Evolutionary conservation across 768 basidiomycete species (phyloP).

Genomic region (Hygrophorus russula): DNA sequence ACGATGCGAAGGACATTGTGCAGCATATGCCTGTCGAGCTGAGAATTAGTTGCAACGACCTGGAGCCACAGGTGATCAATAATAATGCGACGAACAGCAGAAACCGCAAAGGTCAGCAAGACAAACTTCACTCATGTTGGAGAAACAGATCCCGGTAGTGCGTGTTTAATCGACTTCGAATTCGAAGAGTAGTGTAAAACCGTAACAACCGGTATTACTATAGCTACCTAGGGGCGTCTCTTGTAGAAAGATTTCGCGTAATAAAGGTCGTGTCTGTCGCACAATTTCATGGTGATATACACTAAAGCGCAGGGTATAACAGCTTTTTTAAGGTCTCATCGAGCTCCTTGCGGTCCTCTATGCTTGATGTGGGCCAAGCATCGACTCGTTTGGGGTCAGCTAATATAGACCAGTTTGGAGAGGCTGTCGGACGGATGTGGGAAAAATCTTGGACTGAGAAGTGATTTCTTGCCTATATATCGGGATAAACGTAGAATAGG

Average conservation of each 20-base stretch:
- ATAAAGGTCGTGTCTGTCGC: too few relatives aligned
- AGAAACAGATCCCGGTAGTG: too few relatives aligned
- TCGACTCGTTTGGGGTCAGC: constrained; percentile 9
- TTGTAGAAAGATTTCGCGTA: too few relatives aligned
- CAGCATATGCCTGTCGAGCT: constrained; percentile 1
- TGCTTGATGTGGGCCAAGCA: constrained; percentile 13
- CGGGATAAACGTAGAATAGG: background rate
- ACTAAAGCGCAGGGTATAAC: too few relatives aligned
- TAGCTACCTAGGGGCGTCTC: too few relatives aligned
- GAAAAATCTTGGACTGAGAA: constrained; percentile 74
- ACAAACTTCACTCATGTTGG: background rate
- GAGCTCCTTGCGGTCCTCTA: constrained; percentile 9
- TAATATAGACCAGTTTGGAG: constrained; percentile 61
- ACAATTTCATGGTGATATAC: too few relatives aligned
- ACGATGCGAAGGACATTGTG: background rate
- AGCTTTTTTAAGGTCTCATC: constrained; percentile 4
- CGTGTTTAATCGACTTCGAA: too few relatives aligned
- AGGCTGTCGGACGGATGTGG: constrained; percentile 64
- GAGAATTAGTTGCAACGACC: constrained; percentile 1
- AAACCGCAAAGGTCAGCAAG: background rate
- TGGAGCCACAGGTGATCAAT: too few relatives aligned
- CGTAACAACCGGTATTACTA: too few relatives aligned
- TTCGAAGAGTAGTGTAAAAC: background rate
- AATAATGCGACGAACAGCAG: background rate
- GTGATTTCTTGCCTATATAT: constrained; percentile 23